Evolutionary conservation across 2,329 filamentous ascomycete genomes (phyloP).

Genomic region (Sclerotinia spermophila): DNA sequence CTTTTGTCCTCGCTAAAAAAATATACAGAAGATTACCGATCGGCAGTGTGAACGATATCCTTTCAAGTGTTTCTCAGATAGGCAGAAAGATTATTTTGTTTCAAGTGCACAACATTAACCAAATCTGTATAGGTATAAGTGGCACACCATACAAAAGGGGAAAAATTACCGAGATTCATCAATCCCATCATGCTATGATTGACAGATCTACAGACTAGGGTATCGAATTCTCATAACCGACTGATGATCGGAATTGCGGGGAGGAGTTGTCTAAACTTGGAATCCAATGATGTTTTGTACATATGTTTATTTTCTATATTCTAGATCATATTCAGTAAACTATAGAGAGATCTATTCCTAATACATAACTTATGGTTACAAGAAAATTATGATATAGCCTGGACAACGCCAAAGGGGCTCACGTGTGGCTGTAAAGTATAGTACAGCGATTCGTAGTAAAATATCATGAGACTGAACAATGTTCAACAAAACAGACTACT

Average conservation of each 20-base stretch:
- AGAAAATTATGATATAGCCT: too few species aligned
- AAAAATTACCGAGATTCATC: not conserved
- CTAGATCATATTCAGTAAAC: not conserved
- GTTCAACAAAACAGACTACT: not conserved
- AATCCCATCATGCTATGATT: not conserved
- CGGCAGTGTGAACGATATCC: not conserved
- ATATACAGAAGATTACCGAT: not conserved
- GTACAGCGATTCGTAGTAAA: not conserved
- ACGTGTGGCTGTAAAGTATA: not conserved
- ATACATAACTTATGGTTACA: too few species aligned
- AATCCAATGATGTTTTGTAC: too few species aligned
- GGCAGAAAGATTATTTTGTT: not conserved
- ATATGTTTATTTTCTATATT: not conserved
- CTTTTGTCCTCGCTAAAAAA: not conserved
- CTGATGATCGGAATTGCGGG: accelerated
- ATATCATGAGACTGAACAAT: not conserved
- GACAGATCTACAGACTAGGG: too few species aligned
- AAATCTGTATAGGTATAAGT: not conserved
- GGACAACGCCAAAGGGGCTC: too few species aligned
- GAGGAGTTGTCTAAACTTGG: too few species aligned
- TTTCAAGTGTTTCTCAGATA: not conserved
- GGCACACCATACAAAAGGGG: not conserved
- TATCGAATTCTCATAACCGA: not conserved
- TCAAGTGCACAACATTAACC: not conserved
- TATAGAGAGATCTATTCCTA: not conserved